Conservation (phyloP, 2,329 filamentous ascomycete species). For the Ascochyta lentis region DNA sequence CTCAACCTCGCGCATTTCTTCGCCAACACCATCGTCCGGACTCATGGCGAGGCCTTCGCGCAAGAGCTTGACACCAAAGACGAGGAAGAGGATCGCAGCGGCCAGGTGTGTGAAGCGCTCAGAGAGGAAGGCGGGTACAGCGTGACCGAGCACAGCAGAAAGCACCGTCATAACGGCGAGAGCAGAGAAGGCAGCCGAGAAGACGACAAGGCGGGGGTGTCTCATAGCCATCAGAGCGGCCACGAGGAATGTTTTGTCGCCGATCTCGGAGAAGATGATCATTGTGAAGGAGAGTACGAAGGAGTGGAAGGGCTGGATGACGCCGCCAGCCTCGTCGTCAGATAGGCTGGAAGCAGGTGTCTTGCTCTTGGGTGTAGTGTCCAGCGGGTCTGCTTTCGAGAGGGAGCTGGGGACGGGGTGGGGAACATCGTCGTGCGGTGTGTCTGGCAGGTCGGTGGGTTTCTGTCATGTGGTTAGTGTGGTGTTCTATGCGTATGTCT, state of each 20-base stretch:
- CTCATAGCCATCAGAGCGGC: slow-evolving; percentile 99
- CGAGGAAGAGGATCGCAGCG: slow-evolving; percentile 82
- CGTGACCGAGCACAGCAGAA: slow-evolving; percentile 90
- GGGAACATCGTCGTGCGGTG: slow-evolving; percentile 72
- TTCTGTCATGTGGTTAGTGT: slow-evolving; percentile 61
- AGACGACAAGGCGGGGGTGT: slow-evolving; percentile 90
- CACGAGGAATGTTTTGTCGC: slow-evolving; percentile 98
- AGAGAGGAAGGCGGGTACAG: slow-evolving; percentile 86
- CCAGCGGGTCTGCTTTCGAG: slow-evolving; percentile 66
- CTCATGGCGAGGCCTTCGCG: slow-evolving; percentile 89
- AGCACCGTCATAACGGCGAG: slow-evolving; percentile 93
- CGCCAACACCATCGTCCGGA: slow-evolving; percentile 87
- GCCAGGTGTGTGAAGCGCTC: slow-evolving; percentile 90
- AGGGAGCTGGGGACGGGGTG: slow-evolving; percentile 70
- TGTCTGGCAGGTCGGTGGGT: slow-evolving; percentile 79
- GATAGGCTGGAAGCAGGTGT: slow-evolving; percentile 31
- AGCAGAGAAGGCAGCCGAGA: slow-evolving; percentile 91
- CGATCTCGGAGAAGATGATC: slow-evolving; percentile 96
- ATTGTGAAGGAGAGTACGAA: slow-evolving; percentile 92
- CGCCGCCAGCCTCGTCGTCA: slow-evolving; percentile 60
- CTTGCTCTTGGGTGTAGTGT: slow-evolving; percentile 37
- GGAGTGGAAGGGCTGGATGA: slow-evolving; percentile 84
- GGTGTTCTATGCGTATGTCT: neutral
- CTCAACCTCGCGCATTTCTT: slow-evolving; percentile 98
- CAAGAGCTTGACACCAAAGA: slow-evolving; percentile 86